phyloP scores from a whole-genome alignment of 208 protist genomes.

The Leishmania arabica region DNA sequence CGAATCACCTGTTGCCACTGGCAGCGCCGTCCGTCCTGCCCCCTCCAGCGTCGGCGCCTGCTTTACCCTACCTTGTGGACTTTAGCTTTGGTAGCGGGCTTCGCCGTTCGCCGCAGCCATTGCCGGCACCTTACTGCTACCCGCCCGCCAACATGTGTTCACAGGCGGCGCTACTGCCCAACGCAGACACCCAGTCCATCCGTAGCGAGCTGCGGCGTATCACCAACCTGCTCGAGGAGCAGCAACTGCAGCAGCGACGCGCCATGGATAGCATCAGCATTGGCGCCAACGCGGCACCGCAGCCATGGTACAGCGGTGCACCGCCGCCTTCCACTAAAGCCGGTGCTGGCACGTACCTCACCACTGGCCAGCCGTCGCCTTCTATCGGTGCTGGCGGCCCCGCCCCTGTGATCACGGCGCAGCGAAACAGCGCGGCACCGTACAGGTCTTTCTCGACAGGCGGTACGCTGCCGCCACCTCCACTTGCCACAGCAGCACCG shows the following conservation, averaged over 20 bases:
- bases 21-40: not conserved
- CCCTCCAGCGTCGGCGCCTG: not conserved
- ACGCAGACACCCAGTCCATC: constrained; percentile 21
- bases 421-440: not conserved
- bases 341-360: constrained; percentile 36
- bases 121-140: constrained; percentile 1
- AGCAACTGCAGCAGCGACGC: constrained; percentile 16
- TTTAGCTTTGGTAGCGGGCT: constrained; percentile 8
- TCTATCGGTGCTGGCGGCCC: not conserved
- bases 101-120: constrained; percentile 2
- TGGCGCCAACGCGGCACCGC: not conserved
- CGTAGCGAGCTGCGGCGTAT: constrained; percentile 31
- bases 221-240: constrained; percentile 26
- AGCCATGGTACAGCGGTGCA: not conserved
- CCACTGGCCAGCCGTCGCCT: constrained; percentile 23
- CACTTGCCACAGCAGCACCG: constrained; percentile 12
- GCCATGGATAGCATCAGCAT: not conserved
- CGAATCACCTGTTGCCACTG: not conserved
- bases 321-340: not conserved
- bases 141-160: not conserved
- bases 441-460: constrained; percentile 12
- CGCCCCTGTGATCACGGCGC: not conserved
- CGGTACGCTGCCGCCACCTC: constrained; percentile 21
- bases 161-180: constrained; percentile 15
- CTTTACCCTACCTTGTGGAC: constrained; percentile 17